phyloP scores from a whole-genome alignment of 805 yeast species.

The Sugiyamaella smithiae region DNA sequence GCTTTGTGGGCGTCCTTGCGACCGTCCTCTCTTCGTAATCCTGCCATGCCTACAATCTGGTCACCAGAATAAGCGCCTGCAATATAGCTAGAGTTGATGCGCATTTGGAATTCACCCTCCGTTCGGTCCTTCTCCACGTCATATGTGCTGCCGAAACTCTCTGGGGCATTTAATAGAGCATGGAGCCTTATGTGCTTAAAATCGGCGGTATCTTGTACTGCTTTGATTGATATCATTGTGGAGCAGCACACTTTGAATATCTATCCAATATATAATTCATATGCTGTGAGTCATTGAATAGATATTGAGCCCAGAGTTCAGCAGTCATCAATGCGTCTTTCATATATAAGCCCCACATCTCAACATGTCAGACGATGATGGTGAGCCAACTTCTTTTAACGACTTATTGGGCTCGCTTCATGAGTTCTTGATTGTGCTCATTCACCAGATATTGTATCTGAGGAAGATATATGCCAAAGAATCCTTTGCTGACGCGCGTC shows the following conservation, averaged over 20 bases:
- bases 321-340: too few species aligned
- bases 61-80: background rate
- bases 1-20: background rate
- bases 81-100: background rate
- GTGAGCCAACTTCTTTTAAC: too few species aligned
- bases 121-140: background rate
- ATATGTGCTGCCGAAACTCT: background rate
- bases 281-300: too few species aligned
- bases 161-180: background rate
- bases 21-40: background rate
- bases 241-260: too few species aligned
- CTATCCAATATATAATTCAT: too few species aligned
- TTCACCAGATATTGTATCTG: slow-evolving; percentile 54
- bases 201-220: background rate
- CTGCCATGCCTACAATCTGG: slow-evolving; percentile 2
- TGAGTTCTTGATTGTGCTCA: slow-evolving; percentile 50
- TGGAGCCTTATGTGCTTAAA: background rate
- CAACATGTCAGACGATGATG: too few species aligned
- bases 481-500: slow-evolving; percentile 44
- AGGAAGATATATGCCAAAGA: slow-evolving; percentile 52
- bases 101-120: background rate
- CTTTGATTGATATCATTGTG: background rate
- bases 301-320: too few species aligned
- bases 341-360: too few species aligned
- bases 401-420: slow-evolving; percentile 35